These are phyloP conservation scores for Xylaria palmicola DNA, from an alignment of 495 filamentous ascomycete species.

Conservation along the genomic window DNA sequence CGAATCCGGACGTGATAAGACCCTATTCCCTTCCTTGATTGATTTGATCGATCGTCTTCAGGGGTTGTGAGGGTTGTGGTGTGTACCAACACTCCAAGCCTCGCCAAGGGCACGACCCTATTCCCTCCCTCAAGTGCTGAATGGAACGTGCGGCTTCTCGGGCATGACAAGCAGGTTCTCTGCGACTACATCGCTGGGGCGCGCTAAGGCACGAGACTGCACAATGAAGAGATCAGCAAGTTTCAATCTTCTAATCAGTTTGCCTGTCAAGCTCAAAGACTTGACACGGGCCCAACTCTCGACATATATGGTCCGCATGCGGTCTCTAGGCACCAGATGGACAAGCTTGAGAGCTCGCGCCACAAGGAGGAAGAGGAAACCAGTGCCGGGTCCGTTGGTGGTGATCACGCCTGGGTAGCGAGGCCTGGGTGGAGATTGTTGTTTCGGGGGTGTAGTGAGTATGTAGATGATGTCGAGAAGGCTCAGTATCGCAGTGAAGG, in stretches of 20 bases:
- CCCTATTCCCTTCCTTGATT: no score
- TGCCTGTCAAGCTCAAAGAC: slow-evolving; percentile 77
- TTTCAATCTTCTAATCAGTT: slow-evolving; percentile 52
- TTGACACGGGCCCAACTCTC: slow-evolving; percentile 88
- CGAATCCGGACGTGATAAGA: no score
- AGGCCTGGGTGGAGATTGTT: slow-evolving; percentile 36
- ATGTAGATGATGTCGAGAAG: slow-evolving; percentile 55
- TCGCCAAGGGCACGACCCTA: not conserved
- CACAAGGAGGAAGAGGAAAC: slow-evolving; percentile 72
- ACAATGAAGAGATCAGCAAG: slow-evolving; percentile 46
- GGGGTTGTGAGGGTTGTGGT: no score
- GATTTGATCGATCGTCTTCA: no score
- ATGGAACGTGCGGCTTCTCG: not conserved
- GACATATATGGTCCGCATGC: slow-evolving; percentile 70
- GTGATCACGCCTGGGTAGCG: slow-evolving; percentile 62
- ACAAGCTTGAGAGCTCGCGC: slow-evolving; percentile 66
- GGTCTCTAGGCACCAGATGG: slow-evolving; percentile 36
- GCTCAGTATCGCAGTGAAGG: slow-evolving; percentile 50
- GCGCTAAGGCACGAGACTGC: slow-evolving; percentile 35
- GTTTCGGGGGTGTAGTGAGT: slow-evolving; percentile 31
- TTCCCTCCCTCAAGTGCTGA: not conserved
- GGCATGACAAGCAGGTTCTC: slow-evolving; percentile 14
- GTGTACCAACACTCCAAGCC: not conserved
- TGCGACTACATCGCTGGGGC: not conserved
- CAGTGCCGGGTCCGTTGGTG: slow-evolving; percentile 86